phyloP scores from a whole-genome alignment of 805 yeast genomes.

The Candida ascalaphidarum region DNA sequence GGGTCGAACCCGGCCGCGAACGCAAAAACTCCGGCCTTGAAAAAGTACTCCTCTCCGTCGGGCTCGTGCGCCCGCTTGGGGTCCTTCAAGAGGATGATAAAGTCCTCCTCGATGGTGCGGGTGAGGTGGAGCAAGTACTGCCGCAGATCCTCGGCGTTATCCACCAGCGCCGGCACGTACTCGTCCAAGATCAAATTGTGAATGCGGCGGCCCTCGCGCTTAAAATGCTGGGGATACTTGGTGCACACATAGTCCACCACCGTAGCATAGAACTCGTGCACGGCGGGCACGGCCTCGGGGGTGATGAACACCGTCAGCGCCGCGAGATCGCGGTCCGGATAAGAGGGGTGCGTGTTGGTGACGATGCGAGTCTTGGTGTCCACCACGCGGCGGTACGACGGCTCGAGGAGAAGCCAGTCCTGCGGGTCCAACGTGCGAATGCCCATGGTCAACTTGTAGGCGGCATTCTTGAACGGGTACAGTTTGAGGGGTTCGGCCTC shows the following conservation, averaged over 20 bases:
- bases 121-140: conserved; percentile 14
- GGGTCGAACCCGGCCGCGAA: conserved; percentile 40
- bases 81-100: conserved; percentile 29
- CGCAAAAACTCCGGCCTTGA: conserved; percentile 36
- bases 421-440: conserved; percentile 17
- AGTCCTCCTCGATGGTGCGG: conserved; percentile 32
- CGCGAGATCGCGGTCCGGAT: conserved; percentile 19
- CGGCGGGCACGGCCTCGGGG: conserved; percentile 25
- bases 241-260: conserved; percentile 23
- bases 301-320: conserved; percentile 22
- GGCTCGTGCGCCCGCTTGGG: conserved; percentile 16
- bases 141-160: conserved; percentile 3
- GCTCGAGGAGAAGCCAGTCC: conserved; percentile 34
- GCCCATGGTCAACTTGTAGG: conserved; percentile 51
- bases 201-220: conserved; percentile 38
- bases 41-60: conserved; percentile 29
- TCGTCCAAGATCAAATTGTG: conserved; percentile 15
- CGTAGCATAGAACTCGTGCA: conserved; percentile 25
- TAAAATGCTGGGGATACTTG: conserved; percentile 33
- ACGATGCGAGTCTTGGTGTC: conserved; percentile 19
- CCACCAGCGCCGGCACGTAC: conserved; percentile 10
- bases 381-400: conserved; percentile 18
- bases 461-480: conserved; percentile 51
- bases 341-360: conserved; percentile 23
- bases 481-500: background rate